These are phyloP conservation scores for Xenosphaeropsis pyriputrescens DNA, from an alignment of 2,329 filamentous ascomycete species.

Conservation along the genomic window DNA sequence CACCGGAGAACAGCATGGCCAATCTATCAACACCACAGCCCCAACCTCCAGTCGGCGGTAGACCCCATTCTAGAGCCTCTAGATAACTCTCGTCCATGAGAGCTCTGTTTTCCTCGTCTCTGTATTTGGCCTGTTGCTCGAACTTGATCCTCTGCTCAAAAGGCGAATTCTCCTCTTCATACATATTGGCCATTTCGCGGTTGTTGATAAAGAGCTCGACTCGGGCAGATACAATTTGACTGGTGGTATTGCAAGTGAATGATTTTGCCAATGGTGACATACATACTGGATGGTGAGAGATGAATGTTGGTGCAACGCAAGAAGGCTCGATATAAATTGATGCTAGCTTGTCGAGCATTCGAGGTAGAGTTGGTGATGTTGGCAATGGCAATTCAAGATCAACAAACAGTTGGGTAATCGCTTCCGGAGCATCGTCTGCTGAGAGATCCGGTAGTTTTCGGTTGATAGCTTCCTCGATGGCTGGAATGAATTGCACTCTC, in stretches of 20 bases:
- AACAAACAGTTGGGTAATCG: slow-evolving; percentile 40
- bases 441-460: slow-evolving; percentile 22
- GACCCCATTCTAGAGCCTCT: slow-evolving; percentile 68
- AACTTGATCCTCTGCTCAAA: slow-evolving; percentile 79
- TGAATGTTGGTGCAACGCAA: slow-evolving; percentile 63
- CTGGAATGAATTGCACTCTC: slow-evolving; percentile 69
- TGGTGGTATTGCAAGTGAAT: slow-evolving; percentile 55
- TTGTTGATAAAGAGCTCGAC: slow-evolving; percentile 74
- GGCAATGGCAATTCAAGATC: slow-evolving; percentile 32
- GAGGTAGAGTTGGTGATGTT: slow-evolving; percentile 39
- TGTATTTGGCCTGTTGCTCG: slow-evolving; percentile 34
- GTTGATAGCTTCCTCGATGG: slow-evolving; percentile 54
- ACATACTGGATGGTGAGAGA: slow-evolving; percentile 77
- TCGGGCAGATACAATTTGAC: slow-evolving; percentile 64
- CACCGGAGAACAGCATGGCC: slow-evolving; percentile 78
- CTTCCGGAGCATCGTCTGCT: slow-evolving; percentile 34
- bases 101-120: slow-evolving; percentile 17
- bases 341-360: slow-evolving; percentile 71
- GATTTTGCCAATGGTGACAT: slow-evolving; percentile 88
- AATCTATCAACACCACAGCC: slow-evolving; percentile 85
- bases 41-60: slow-evolving; percentile 96
- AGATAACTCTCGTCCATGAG: slow-evolving; percentile 56
- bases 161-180: slow-evolving; percentile 95
- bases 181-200: slow-evolving; percentile 85
- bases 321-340: slow-evolving; percentile 63